Evolutionary conservation across 805 yeast species (phyloP), one percentile per base, ranked within the genome.

Genomic region (Diddensiella santjacobensis): DNA sequence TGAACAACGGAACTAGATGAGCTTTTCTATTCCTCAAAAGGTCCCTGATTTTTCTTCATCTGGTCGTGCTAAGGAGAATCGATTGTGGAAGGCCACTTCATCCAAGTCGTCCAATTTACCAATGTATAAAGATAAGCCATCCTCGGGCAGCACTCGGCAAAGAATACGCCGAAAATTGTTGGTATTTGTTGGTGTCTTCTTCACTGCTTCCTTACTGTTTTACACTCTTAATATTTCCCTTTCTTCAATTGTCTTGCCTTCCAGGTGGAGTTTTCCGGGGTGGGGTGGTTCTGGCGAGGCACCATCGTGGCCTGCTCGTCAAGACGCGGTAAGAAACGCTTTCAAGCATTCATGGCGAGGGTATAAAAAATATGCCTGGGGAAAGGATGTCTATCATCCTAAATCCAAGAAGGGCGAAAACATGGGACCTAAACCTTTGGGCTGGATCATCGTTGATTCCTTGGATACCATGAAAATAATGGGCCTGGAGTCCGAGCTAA

Each of bases 391-490:
- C 1, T 89, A 84, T 59, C 71, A 73, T 36, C 96, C 96, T 0
- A 60, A 84, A n/a, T 63, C 75, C 4, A 77, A 80, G 44, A 65
- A 57, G 1, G 87, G 85, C 20, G 70, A 76, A 48, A 84, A 87
- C 61, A 84, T 87, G 88, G 89, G 91, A 3, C 79, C 81, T 3
- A 43, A 73, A 45, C 96, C 96, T 1, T 66, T 90, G 55, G 97
- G 97, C 1, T 89, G 96, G 96, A 85, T 89, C 62, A 82, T 89
- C 58, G 93, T 90, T 3, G 96, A 89, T 64, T 75, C 91, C 0
- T 67, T 90, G 44, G 97, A 90, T 60, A 85, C 96, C 0, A 66
- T 90, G 71, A 74, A 80, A 70, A 51, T 89, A 19, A 88, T 89
- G 96, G 84, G 75, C 3, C 61, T 78, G 22, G 66, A 75, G 4